Evolutionary conservation across 2,329 filamentous ascomycete species (phyloP).

Genomic region (Lasiodiplodia citricola): DNA sequence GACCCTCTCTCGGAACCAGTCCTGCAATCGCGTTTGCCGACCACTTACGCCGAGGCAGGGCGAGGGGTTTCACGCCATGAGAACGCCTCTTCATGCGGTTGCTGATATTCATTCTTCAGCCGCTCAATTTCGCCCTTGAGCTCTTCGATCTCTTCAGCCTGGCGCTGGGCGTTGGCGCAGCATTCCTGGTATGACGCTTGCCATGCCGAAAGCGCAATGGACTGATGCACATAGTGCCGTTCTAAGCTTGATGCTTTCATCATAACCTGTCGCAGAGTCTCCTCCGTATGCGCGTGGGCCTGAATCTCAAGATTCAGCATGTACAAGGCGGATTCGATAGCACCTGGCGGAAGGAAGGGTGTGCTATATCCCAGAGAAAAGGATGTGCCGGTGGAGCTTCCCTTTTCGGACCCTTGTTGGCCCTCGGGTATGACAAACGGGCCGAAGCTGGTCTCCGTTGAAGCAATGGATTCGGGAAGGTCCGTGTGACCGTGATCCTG

Average conservation of each 20-base stretch:
- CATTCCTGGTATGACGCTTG: not conserved
- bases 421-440: not conserved
- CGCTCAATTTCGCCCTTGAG: not conserved
- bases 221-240: not conserved
- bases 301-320: not conserved
- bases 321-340: not conserved
- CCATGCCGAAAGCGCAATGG: not conserved
- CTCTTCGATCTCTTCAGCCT: not conserved
- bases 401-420: not conserved
- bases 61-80: not conserved
- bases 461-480: not conserved
- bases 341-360: not conserved
- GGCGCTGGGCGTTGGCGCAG: not conserved
- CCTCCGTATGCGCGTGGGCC: not conserved
- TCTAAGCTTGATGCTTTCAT: constrained; percentile 2
- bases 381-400: no score
- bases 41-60: not conserved
- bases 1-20: no score
- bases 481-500: not conserved
- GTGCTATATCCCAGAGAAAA: no score
- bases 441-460: not conserved
- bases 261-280: not conserved
- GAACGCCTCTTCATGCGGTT: not conserved
- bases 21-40: no score
- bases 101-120: not conserved